Percentiles rank a stretch among this genome's conserved stretches.
Conservation (phyloP, 768 basidiomycete species). For the Mycena maculata region DNA sequence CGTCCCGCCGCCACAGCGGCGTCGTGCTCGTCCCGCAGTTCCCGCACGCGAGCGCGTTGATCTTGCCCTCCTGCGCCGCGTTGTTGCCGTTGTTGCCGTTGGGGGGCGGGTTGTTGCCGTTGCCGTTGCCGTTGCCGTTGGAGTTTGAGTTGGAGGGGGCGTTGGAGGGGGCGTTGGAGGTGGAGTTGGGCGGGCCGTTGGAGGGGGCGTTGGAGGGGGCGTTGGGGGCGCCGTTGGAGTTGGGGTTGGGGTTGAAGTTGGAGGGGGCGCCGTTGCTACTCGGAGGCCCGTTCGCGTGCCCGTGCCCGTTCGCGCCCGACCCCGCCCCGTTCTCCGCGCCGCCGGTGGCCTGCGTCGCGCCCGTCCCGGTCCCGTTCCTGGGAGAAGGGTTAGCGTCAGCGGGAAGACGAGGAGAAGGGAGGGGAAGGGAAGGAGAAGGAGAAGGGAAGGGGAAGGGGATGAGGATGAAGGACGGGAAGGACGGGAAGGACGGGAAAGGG, state of each 20-base stretch:
- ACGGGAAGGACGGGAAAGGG: no score
- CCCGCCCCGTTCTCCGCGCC: no score
- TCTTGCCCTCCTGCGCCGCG: constrained; percentile 38
- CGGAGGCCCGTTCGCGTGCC: no score
- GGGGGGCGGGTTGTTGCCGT: not conserved
- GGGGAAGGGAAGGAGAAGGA: not conserved
- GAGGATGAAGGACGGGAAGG: no score
- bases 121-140: constrained; percentile 2
- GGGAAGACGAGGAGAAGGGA: not conserved
- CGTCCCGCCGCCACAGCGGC: constrained; percentile 90
- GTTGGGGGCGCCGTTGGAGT: not conserved
- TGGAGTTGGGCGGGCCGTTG: not conserved
- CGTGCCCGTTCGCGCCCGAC: no score
- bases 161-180: not conserved
- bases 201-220: not conserved
- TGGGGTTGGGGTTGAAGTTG: not conserved
- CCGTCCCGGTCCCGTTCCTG: no score
- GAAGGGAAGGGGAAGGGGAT: not conserved
- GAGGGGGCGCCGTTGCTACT: not conserved
- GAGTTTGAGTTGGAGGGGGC: not conserved
- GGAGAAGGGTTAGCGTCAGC: not conserved
- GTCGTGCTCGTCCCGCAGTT: constrained; percentile 93
- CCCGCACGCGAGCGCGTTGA: constrained; percentile 86
- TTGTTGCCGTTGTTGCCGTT: not conserved
- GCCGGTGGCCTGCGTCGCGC: no score